Conservation (phyloP, 192 early-diverging fungal species). For the Coemansia sp. region DNA sequence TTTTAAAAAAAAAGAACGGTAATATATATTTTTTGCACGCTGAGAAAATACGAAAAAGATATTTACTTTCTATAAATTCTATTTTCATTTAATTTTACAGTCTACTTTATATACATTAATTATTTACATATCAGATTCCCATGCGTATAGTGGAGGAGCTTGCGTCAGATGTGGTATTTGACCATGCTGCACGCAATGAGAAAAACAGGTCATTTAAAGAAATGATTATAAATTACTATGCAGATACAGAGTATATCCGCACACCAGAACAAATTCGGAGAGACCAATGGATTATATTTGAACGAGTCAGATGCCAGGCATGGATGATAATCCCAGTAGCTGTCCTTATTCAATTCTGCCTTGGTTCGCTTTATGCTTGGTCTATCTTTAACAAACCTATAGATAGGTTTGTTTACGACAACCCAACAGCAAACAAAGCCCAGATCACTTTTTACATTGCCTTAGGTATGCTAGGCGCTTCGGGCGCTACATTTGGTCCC, state of each 20-base stretch:
- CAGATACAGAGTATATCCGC: conserved; percentile 59
- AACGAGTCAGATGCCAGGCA: conserved; percentile 54
- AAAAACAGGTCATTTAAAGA: conserved; percentile 38
- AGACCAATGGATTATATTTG: conserved; percentile 53
- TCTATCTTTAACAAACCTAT: conserved; percentile 74
- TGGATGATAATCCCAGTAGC: conserved; percentile 70
- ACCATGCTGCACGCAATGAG: conserved; percentile 9
- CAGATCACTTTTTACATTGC: conserved; percentile 73
- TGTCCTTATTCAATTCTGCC: conserved; percentile 68
- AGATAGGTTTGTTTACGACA: conserved; percentile 54
- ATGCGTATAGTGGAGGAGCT: conserved; percentile 44
- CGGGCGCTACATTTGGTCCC: conserved; percentile 69
- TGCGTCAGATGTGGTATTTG: conserved; percentile 41
- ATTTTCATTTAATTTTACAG: conserved; percentile 1
- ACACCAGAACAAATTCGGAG: conserved; percentile 54
- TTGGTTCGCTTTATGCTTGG: conserved; percentile 75
- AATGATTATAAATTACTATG: conserved; percentile 45
- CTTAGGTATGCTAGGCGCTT: conserved; percentile 68
- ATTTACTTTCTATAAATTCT: background rate
- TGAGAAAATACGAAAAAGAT: too few relatives aligned
- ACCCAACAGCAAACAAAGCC: conserved; percentile 51
- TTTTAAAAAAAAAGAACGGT: too few relatives aligned
- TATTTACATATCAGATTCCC: background rate
- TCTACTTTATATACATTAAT: too few relatives aligned
- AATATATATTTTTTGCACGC: too few relatives aligned